Percentiles rank a stretch among this genome's conserved stretches.
phyloP scores from a whole-genome alignment of 306 rosid genomes.

The Pyrus pyrifolia region DNA sequence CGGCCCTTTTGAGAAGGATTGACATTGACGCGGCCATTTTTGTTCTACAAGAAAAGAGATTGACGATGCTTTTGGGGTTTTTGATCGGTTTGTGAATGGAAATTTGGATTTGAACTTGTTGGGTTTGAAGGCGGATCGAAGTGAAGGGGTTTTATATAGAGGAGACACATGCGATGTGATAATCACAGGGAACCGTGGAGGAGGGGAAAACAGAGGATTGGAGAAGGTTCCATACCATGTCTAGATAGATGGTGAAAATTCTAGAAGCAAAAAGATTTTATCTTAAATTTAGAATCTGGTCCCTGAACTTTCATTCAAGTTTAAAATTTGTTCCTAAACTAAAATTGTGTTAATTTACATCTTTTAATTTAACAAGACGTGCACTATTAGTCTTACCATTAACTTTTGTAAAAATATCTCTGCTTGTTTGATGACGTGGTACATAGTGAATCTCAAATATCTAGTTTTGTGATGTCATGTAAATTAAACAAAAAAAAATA shows the following conservation, averaged over 20 bases:
- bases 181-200: neutral
- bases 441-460: too few relatives aligned
- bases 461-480: too few relatives aligned
- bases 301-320: too few relatives aligned
- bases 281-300: too few relatives aligned
- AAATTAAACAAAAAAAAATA: too few relatives aligned
- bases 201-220: constrained; percentile 11
- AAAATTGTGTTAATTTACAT: too few relatives aligned
- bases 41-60: neutral
- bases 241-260: neutral
- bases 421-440: too few relatives aligned
- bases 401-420: too few relatives aligned
- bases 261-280: neutral
- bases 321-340: too few relatives aligned
- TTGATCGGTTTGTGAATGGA: neutral
- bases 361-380: too few relatives aligned
- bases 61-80: neutral
- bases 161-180: neutral
- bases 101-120: neutral
- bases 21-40: constrained; percentile 20
- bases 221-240: constrained; percentile 20
- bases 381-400: too few relatives aligned
- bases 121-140: neutral
- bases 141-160: neutral
- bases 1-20: constrained; percentile 23